A percentile compares a stretch with the other conserved stretches of the same genome.
phyloP scores from a whole-genome alignment of 2,329 filamentous ascomycete species.

The Raffaelea deltoideospora region DNA sequence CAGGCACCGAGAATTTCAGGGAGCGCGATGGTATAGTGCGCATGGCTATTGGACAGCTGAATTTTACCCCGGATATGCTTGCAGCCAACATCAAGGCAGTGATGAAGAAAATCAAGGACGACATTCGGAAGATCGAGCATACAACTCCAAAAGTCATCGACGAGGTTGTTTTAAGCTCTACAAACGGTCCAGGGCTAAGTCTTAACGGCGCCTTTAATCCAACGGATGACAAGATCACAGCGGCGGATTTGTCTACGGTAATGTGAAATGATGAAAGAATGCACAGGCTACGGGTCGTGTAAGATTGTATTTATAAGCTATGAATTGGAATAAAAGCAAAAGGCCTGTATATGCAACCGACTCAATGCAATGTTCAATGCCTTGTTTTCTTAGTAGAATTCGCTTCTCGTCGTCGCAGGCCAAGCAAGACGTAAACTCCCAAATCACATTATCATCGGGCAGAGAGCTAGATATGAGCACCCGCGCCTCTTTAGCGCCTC shows the following conservation, averaged over 20 bases:
- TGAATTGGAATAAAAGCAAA: too few species aligned
- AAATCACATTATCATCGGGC: too few species aligned
- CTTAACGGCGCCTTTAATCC: slow-evolving; percentile 66
- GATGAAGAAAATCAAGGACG: slow-evolving; percentile 61
- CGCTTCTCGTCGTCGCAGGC: too few species aligned
- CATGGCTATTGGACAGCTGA: slow-evolving; percentile 81
- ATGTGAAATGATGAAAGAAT: slow-evolving; percentile 28
- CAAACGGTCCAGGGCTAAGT: slow-evolving; percentile 73
- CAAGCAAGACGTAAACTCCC: too few species aligned
- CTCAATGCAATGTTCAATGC: too few species aligned
- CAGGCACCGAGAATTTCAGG: slow-evolving; percentile 74
- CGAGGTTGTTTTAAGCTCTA: slow-evolving; percentile 69
- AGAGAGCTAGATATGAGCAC: too few species aligned
- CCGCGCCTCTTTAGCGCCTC: too few species aligned
- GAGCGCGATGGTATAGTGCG: slow-evolving; percentile 74
- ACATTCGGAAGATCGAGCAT: slow-evolving; percentile 45
- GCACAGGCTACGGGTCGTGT: too few species aligned
- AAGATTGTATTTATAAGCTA: too few species aligned
- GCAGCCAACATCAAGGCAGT: slow-evolving; percentile 70
- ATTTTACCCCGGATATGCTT: slow-evolving; percentile 76
- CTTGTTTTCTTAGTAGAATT: too few species aligned
- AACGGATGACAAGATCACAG: slow-evolving; percentile 38
- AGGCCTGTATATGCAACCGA: too few species aligned
- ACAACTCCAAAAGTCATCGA: slow-evolving; percentile 56
- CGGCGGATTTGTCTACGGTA: slow-evolving; percentile 34